phyloP scores from a whole-genome alignment of 2,329 filamentous ascomycete genomes.

The Phoma herbarum region DNA sequence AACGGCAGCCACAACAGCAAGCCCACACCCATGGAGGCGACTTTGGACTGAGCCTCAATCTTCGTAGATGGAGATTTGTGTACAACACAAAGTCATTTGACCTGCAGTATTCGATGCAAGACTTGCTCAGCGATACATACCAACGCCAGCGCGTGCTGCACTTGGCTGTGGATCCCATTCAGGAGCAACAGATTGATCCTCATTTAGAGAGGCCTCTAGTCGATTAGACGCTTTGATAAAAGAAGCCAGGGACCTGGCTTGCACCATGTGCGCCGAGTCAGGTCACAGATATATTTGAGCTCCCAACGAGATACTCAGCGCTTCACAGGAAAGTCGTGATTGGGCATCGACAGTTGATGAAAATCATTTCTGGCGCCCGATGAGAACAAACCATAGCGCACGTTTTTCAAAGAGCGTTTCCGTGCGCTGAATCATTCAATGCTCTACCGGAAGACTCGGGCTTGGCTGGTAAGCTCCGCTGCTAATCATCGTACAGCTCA shows the following conservation, averaged over 20 bases:
- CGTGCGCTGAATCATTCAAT: not conserved
- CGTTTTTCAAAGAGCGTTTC: not conserved
- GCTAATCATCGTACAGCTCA: not conserved
- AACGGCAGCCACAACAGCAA: not conserved
- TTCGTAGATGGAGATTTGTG: not conserved
- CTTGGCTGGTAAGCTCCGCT: not conserved
- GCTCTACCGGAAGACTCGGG: not conserved
- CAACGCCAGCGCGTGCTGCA: not conserved
- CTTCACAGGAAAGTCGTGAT: conserved; percentile 1
- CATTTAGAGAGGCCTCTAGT: not conserved
- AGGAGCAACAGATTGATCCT: conserved; percentile 3
- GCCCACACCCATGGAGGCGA: not conserved
- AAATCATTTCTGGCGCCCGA: not conserved
- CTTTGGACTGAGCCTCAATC: not conserved
- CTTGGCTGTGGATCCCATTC: conserved; percentile 4
- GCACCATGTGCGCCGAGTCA: conserved; percentile 6
- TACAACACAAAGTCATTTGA: not conserved
- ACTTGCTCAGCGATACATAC: not conserved
- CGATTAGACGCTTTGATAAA: not conserved
- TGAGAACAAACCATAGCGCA: not conserved
- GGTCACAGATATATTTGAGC: conserved; percentile 6
- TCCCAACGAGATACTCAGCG: not conserved
- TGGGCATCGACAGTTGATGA: not conserved
- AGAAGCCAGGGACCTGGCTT: conserved; percentile 4
- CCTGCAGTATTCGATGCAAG: not conserved